Conservation (phyloP, 805 yeast genomes). For the Saturnispora serradocipensis region DNA sequence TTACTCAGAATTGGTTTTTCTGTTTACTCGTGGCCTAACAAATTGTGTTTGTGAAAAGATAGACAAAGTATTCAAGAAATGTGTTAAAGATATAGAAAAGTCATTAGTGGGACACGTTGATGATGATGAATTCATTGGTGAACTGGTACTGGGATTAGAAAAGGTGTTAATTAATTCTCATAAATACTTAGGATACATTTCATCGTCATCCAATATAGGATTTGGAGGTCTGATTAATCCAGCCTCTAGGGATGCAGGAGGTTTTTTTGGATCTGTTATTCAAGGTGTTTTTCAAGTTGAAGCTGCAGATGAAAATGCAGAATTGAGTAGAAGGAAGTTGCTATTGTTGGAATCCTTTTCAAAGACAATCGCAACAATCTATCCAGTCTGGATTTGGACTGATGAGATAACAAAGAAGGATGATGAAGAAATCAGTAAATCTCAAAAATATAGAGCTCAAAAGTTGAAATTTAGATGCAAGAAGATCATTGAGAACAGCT, state of each 20-base stretch:
- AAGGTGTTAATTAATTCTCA: constrained; percentile 54
- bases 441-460: constrained; percentile 40
- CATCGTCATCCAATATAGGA: constrained; percentile 6
- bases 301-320: constrained; percentile 42
- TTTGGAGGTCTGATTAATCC: constrained; percentile 6
- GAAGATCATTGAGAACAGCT: constrained; percentile 53
- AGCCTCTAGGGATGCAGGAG: constrained; percentile 27
- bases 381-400: constrained; percentile 49
- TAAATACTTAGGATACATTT: constrained; percentile 31
- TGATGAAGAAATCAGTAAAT: constrained; percentile 14
- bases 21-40: constrained; percentile 18
- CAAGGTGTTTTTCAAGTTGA: constrained; percentile 76
- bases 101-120: constrained; percentile 8
- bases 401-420: neutral
- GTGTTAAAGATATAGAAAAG: neutral
- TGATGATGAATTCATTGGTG: constrained; percentile 34
- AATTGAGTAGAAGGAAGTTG: constrained; percentile 44
- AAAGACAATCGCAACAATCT: constrained; percentile 45
- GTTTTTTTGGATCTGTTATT: constrained; percentile 59
- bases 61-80: constrained; percentile 16
- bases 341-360: constrained; percentile 57
- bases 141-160: constrained; percentile 51
- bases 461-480: constrained; percentile 64
- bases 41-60: constrained; percentile 23
- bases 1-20: constrained; percentile 21